Conservation (phyloP, 495 filamentous ascomycete species). For the Opeltia flavorubescens region DNA sequence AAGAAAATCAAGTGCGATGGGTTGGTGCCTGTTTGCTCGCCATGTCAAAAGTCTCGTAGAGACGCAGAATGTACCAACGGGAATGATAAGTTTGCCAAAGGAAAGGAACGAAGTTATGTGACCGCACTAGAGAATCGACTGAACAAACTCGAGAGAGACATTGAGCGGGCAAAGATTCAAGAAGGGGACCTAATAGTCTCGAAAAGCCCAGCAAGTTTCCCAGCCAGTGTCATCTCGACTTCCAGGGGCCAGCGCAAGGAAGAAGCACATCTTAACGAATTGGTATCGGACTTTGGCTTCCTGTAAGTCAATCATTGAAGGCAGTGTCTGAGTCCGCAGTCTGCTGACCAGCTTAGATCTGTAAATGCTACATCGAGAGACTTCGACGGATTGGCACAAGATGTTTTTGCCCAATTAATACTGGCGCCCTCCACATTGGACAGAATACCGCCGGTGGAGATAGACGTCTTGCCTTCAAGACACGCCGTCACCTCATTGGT, state of each 20-base stretch:
- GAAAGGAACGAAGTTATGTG: conserved; percentile 91
- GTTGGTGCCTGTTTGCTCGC: conserved; percentile 83
- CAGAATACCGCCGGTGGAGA: conserved; percentile 39
- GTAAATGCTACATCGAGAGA: conserved; percentile 86
- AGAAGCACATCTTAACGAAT: conserved; percentile 61
- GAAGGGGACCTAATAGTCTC: conserved; percentile 24
- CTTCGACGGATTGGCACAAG: conserved; percentile 75
- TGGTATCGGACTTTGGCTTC: conserved; percentile 72
- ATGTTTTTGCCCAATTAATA: conserved; percentile 76
- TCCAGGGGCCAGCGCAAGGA: conserved; percentile 33
- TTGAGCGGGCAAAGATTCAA: conserved; percentile 42
- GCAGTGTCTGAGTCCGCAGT: not conserved
- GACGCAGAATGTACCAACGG: conserved; percentile 78
- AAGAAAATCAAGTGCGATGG: conserved; percentile 96
- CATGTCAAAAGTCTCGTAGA: conserved; percentile 75
- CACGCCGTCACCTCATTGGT: conserved; percentile 50
- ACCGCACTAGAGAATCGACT: conserved; percentile 78
- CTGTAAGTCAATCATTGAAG: conserved; percentile 35
- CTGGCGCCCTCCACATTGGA: conserved; percentile 59
- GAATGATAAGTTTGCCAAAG: conserved; percentile 84
- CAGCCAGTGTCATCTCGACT: conserved; percentile 1
- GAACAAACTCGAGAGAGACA: conserved; percentile 65
- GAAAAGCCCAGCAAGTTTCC: not conserved
- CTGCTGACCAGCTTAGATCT: conserved; percentile 35
- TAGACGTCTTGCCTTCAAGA: conserved; percentile 48